A percentile compares a stretch with the other conserved stretches of the same genome.
Evolutionary conservation across 768 basidiomycete genomes (phyloP).

Genomic region (Collybiopsis confluens): DNA sequence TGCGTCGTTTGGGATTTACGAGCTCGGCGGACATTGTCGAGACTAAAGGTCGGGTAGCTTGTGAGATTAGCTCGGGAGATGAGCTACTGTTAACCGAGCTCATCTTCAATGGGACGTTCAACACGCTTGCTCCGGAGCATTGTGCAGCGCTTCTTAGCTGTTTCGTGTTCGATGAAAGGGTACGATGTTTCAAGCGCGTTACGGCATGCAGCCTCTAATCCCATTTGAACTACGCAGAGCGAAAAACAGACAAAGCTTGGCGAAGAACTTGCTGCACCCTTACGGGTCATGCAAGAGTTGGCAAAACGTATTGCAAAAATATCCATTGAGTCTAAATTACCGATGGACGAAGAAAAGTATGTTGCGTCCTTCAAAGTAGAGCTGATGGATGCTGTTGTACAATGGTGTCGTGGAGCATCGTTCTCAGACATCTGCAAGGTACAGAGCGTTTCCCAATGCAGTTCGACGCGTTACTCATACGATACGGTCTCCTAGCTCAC

Average conservation of each 20-base stretch:
- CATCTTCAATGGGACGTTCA: conserved; percentile 97
- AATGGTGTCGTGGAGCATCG: conserved; percentile 97
- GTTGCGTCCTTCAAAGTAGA: conserved; percentile 97
- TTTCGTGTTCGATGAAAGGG: conserved; percentile 98
- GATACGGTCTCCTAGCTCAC: conserved; percentile 58
- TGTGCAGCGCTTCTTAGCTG: conserved; percentile 93
- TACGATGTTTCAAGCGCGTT: too few species aligned
- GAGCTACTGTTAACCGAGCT: conserved; percentile 94
- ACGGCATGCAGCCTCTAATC: too few species aligned
- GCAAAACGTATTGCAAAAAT: conserved; percentile 96
- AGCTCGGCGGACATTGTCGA: conserved; percentile 89
- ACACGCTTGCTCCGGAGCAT: conserved; percentile 83
- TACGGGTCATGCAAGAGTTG: conserved; percentile 94
- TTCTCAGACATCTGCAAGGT: conserved; percentile 98
- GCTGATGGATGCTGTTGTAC: conserved; percentile 95
- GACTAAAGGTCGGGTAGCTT: conserved; percentile 96
- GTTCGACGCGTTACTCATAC: background rate
- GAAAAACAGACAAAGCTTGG: conserved; percentile 82
- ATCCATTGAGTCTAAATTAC: conserved; percentile 87
- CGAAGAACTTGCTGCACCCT: conserved; percentile 89
- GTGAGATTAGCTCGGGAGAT: conserved; percentile 97
- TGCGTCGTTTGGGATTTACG: conserved; percentile 90
- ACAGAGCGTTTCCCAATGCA: conserved; percentile 10
- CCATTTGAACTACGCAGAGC: conserved; percentile 45
- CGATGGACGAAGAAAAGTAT: conserved; percentile 90